These are phyloP conservation scores for Lasiodiplodia sp. DNA, from an alignment of 2,329 filamentous ascomycete genomes.

Conservation along the genomic window DNA sequence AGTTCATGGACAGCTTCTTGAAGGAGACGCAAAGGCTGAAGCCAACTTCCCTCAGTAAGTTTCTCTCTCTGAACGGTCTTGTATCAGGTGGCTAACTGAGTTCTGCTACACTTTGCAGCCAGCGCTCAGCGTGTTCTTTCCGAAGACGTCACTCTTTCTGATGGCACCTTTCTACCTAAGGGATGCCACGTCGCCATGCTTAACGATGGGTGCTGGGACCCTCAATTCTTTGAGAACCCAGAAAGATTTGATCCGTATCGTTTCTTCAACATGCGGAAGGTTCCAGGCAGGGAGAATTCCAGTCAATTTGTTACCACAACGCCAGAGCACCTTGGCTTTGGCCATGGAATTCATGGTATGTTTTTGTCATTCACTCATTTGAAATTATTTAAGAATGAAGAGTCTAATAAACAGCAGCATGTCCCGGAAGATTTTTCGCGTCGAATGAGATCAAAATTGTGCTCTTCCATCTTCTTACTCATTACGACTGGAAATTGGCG, in stretches of 20 bases:
- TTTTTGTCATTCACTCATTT: too few species aligned
- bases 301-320: conserved; percentile 29
- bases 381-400: too few species aligned
- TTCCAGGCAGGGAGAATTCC: conserved; percentile 35
- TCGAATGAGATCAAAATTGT: conserved; percentile 45
- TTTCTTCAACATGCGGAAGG: conserved; percentile 26
- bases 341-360: conserved; percentile 40
- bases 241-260: neutral
- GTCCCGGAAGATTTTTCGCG: conserved; percentile 44
- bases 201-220: neutral
- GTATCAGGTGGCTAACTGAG: neutral
- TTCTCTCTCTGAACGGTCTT: neutral
- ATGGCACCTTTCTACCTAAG: conserved; percentile 1
- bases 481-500: neutral
- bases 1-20: conserved; percentile 30
- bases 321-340: conserved; percentile 34
- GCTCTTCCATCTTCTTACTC: conserved; percentile 31
- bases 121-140: conserved; percentile 11
- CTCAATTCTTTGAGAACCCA: neutral
- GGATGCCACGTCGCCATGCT: neutral
- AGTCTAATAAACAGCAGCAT: conserved; percentile 19
- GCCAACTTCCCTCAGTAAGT: conserved; percentile 14
- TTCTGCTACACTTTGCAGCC: neutral
- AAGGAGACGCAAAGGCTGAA: conserved; percentile 28
- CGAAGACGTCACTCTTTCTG: neutral